Evolutionary conservation across 768 basidiomycete species (phyloP).

Genomic region (Trichaptum fuscoviolaceum): DNA sequence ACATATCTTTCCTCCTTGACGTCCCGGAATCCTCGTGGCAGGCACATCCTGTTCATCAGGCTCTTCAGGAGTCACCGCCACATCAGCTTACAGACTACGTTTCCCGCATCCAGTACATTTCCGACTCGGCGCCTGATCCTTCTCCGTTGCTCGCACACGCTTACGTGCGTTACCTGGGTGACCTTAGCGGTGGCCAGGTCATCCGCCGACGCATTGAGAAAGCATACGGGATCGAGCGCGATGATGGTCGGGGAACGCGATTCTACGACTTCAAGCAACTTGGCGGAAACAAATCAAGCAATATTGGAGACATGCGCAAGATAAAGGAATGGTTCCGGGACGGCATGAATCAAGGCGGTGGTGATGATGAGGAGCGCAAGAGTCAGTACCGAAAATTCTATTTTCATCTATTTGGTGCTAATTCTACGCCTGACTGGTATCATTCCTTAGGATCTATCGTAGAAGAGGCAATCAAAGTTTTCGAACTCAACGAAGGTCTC

Average conservation of each 20-base stretch:
- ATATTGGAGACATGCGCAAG: slow-evolving; percentile 57
- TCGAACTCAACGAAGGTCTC: slow-evolving; percentile 42
- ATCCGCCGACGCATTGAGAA: slow-evolving; percentile 59
- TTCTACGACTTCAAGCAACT: slow-evolving; percentile 70
- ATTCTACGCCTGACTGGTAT: background rate
- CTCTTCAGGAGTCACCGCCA: slow-evolving; percentile 43
- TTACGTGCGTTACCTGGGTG: slow-evolving; percentile 80
- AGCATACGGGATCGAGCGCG: slow-evolving; percentile 56
- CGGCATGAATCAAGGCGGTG: slow-evolving; percentile 48
- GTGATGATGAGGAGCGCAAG: slow-evolving; percentile 35
- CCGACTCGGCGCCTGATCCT: slow-evolving; percentile 36
- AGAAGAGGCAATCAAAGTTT: slow-evolving; percentile 45
- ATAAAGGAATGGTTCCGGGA: slow-evolving; percentile 70
- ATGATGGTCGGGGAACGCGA: slow-evolving; percentile 44
- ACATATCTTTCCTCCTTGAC: slow-evolving; percentile 60
- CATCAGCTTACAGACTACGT: slow-evolving; percentile 47
- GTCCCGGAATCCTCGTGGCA: slow-evolving; percentile 51
- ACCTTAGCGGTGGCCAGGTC: slow-evolving; percentile 73
- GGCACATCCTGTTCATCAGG: slow-evolving; percentile 45
- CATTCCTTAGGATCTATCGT: slow-evolving; percentile 12
- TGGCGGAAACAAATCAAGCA: slow-evolving; percentile 38
- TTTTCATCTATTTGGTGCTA: slow-evolving; percentile 3
- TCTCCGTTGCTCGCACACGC: slow-evolving; percentile 65
- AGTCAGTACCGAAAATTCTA: slow-evolving; percentile 22
- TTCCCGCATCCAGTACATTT: slow-evolving; percentile 45